phyloP scores from a whole-genome alignment of 176 grass and related monocot genomes.

The Stipa capillata region DNA sequence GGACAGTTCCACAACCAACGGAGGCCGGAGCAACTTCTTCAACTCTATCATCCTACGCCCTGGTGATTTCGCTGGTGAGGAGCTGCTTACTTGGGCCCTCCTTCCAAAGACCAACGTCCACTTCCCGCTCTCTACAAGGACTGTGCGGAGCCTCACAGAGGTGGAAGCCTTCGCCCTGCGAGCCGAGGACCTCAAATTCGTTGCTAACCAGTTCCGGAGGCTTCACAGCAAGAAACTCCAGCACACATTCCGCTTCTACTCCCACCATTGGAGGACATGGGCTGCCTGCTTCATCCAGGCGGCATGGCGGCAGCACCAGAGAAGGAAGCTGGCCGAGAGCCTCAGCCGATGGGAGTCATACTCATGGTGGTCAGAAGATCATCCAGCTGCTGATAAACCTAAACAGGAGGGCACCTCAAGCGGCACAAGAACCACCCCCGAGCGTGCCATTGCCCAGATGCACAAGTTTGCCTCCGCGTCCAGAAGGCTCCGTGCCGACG shows the following conservation, averaged over 20 bases:
- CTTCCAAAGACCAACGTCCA: slow-evolving; percentile 74
- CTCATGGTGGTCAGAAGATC: slow-evolving; percentile 46
- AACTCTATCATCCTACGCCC: slow-evolving; percentile 55
- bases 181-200: slow-evolving; percentile 84
- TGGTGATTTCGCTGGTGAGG: slow-evolving; percentile 76
- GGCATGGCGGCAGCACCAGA: slow-evolving; percentile 72
- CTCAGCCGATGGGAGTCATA: slow-evolving; percentile 57
- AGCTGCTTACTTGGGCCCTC: slow-evolving; percentile 85
- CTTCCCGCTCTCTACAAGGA: slow-evolving; percentile 65
- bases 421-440: neutral
- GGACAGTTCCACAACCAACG: slow-evolving; percentile 85
- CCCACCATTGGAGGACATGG: slow-evolving; percentile 84
- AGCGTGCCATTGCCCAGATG: slow-evolving; percentile 33
- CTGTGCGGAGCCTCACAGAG: slow-evolving; percentile 67
- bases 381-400: slow-evolving; percentile 21
- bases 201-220: slow-evolving; percentile 77
- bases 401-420: slow-evolving; percentile 29
- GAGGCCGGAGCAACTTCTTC: slow-evolving; percentile 83
- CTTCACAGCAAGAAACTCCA: slow-evolving; percentile 96
- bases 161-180: slow-evolving; percentile 85
- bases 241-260: slow-evolving; percentile 92
- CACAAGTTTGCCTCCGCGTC: slow-evolving; percentile 59
- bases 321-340: slow-evolving; percentile 64
- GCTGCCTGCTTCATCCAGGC: slow-evolving; percentile 95
- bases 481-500: slow-evolving; percentile 48